These are phyloP conservation scores for Chaetomium cochliodes DNA, from an alignment of 495 filamentous ascomycete species.

Conservation along the genomic window DNA sequence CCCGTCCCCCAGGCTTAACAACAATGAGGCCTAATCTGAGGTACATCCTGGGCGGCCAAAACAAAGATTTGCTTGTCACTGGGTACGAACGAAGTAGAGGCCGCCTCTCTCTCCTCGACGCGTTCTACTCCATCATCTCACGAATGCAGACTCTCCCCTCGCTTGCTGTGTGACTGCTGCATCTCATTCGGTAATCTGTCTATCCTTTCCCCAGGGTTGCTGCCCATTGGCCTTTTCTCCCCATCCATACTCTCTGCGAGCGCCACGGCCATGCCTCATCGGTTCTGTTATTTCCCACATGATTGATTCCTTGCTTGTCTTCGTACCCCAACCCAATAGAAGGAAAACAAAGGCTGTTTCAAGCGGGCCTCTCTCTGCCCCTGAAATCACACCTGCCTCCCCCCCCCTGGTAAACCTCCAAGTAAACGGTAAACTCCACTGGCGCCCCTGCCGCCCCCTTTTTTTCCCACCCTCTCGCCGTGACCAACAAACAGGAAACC, in stretches of 20 bases:
- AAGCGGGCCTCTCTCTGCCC: neutral
- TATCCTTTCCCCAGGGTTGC: neutral
- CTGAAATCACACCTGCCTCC: neutral
- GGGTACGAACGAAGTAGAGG: neutral
- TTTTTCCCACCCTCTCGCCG: no score
- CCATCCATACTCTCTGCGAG: neutral
- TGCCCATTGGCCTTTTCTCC: conserved; percentile 10
- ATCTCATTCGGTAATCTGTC: conserved; percentile 1
- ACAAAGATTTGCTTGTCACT: neutral
- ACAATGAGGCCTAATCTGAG: conserved; percentile 18
- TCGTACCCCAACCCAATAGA: conserved; percentile 8
- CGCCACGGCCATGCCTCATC: neutral
- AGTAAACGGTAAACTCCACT: neutral
- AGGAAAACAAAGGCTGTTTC: neutral
- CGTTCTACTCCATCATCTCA: neutral
- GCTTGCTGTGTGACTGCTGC: neutral
- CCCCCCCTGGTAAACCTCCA: neutral
- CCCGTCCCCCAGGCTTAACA: conserved; percentile 10
- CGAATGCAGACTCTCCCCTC: neutral
- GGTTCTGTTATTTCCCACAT: neutral
- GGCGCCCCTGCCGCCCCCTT: conserved; percentile 1
- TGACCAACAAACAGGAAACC: neutral
- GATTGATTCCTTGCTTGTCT: neutral
- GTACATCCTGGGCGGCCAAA: neutral
- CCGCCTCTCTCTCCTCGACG: neutral